Conservation (phyloP, 2,329 filamentous ascomycete genomes). For the Scleromitrula shiraiana region DNA sequence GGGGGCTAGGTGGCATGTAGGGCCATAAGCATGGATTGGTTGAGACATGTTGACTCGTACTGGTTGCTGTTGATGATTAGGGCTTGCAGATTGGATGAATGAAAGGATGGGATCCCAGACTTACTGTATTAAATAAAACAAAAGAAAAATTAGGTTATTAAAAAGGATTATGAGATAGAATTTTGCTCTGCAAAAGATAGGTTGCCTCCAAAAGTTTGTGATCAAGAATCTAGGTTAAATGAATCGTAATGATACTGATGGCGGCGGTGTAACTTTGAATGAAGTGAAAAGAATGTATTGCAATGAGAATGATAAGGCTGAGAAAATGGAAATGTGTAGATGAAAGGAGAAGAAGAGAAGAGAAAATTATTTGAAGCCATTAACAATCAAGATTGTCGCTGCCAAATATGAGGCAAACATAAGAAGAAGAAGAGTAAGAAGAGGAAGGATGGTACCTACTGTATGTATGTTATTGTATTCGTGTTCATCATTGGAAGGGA, state of each 20-base stretch:
- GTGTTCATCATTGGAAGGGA: conserved; percentile 1
- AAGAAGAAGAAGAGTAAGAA: neutral
- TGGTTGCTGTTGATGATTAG: neutral
- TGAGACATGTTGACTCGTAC: conserved; percentile 24
- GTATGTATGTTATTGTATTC: neutral
- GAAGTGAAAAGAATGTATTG: conserved; percentile 2
- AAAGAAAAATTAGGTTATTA: conserved; percentile 1
- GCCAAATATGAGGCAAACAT: conserved; percentile 1
- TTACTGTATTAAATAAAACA: conserved; percentile 1
- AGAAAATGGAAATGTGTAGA: neutral
- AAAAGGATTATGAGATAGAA: conserved; percentile 1
- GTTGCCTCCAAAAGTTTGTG: neutral
- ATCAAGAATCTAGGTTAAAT: conserved; percentile 1
- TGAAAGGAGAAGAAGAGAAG: neutral
- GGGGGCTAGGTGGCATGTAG: conserved; percentile 25
- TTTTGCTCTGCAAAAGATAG: conserved; percentile 15
- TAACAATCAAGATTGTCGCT: conserved; percentile 7
- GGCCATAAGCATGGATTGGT: conserved; percentile 26
- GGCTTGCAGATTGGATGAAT: neutral
- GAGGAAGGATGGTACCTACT: conserved; percentile 8
- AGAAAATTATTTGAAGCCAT: conserved; percentile 2
- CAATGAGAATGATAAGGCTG: conserved; percentile 2
- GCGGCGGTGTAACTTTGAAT: conserved; percentile 1
- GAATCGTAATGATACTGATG: conserved; percentile 2
- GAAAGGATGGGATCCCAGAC: neutral